Evolutionary conservation across 371 early-diverging fungal species (phyloP), one percentile per base, ranked within the genome.

Genomic region (Nematocida homosporus): DNA sequence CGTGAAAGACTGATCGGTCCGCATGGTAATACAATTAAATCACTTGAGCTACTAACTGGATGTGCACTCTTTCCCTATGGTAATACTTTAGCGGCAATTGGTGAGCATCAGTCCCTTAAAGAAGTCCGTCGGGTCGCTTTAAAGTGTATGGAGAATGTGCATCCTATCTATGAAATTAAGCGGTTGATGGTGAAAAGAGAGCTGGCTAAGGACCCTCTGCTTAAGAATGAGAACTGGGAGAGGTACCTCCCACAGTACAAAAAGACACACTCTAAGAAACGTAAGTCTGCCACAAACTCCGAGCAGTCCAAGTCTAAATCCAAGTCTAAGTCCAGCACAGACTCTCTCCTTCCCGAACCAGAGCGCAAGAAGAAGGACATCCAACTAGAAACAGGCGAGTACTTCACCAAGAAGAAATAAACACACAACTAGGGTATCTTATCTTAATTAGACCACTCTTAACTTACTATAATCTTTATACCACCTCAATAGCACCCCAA

Each of bases 91-190:
- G 87, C 93, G 2, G 89, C 87, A 6, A 92, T 99, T 89, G 97
- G 97, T 0, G 88, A 90, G 2, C 78, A 79, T 42, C 65, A 64
- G 20, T 93, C 93, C 0, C 76, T 99, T 37, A 91, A 93, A 82
- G 89, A 90, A 61, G 89, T 91, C 25, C 88, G 94, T 42, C 86
- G 90, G 44, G 89, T 99, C 52, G 89, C 96, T 0, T 78, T 90
- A 32, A 94, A 94, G 84, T 94, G 95, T 80, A 92, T 99, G 91
- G 91, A 93, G 77, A 99, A 99, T 84, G 86, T 96, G 34, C 99
- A 99, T 82, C 99, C 99, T 18, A 92, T 97, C 77, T 97, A 95
- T 84, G 93, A 95, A 81, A 94, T 99, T 84, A 97, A 97, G 85
- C 88, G 88, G 85, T 78, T 97, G 41, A 95, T 99, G 94, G 93